These are phyloP conservation scores for Fusarium sp. DNA, from an alignment of 2,329 filamentous ascomycete species.

Conservation along the genomic window DNA sequence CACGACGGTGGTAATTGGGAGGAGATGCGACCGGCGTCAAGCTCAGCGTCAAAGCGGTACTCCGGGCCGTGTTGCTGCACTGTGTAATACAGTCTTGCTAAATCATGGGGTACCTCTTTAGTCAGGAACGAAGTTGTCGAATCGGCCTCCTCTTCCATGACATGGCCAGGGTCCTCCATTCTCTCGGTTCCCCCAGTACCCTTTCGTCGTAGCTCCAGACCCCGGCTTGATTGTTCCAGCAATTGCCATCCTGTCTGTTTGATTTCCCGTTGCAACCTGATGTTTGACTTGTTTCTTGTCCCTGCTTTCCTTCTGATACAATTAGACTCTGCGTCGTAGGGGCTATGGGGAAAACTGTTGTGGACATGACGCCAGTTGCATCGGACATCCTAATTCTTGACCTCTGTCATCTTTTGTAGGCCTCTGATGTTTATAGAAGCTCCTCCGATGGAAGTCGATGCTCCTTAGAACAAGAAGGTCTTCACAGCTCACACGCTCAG, in stretches of 20 bases:
- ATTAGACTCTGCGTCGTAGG: neutral
- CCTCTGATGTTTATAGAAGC: neutral
- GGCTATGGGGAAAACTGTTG: neutral
- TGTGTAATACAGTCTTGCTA: conserved; percentile 22
- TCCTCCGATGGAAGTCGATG: neutral
- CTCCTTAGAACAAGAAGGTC: conserved; percentile 5
- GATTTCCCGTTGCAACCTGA: conserved; percentile 27
- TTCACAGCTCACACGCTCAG: conserved; percentile 12
- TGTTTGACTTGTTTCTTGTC: conserved; percentile 26
- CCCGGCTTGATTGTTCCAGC: conserved; percentile 4
- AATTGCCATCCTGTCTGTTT: conserved; percentile 16
- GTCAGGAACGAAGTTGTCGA: conserved; percentile 26
- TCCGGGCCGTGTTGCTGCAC: conserved; percentile 32
- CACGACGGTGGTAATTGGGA: conserved; percentile 30
- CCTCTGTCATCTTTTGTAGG: conserved; percentile 8
- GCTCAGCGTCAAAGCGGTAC: conserved; percentile 29
- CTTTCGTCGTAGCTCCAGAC: neutral
- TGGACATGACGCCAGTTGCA: neutral
- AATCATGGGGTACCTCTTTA: conserved; percentile 12
- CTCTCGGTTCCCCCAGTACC: conserved; percentile 38
- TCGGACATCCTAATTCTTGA: conserved; percentile 16
- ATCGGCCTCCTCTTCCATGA: conserved; percentile 24
- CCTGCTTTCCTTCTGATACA: conserved; percentile 6
- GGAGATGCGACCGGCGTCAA: conserved; percentile 29
- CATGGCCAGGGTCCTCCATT: conserved; percentile 32